Evolutionary conservation across 306 rosid genomes (phyloP).

Genomic region (peach (Prunus persica)): Prunus_persica_NCBIv2 NC_034009.1:41918501-41919000

Average conservation of each 20-base stretch:
- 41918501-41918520: too few relatives aligned
- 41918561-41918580: too few relatives aligned
- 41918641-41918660: slow-evolving; percentile 58
- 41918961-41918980: slow-evolving; percentile 67
- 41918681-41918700: slow-evolving; percentile 41
- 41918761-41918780: neutral
- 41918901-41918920: slow-evolving; percentile 73
- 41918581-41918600: too few relatives aligned
- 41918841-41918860: slow-evolving; percentile 49
- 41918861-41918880: slow-evolving; percentile 36
- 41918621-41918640: too few relatives aligned
- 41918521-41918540: too few relatives aligned
- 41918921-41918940: slow-evolving; percentile 84
- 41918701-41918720: slow-evolving; percentile 51
- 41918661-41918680: slow-evolving; percentile 56
- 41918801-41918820: slow-evolving; percentile 14
- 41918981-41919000: slow-evolving; percentile 21
- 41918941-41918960: slow-evolving; percentile 44
- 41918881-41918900: slow-evolving; percentile 51
- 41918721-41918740: slow-evolving; percentile 37
- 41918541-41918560: too few relatives aligned
- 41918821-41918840: slow-evolving; percentile 50
- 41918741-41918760: slow-evolving; percentile 14
- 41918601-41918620: too few relatives aligned
- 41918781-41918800: slow-evolving; percentile 2